Evolutionary conservation across 1,284 basidiomycete species (phyloP).

Genomic region (Heterobasidion irregulare): DNA sequence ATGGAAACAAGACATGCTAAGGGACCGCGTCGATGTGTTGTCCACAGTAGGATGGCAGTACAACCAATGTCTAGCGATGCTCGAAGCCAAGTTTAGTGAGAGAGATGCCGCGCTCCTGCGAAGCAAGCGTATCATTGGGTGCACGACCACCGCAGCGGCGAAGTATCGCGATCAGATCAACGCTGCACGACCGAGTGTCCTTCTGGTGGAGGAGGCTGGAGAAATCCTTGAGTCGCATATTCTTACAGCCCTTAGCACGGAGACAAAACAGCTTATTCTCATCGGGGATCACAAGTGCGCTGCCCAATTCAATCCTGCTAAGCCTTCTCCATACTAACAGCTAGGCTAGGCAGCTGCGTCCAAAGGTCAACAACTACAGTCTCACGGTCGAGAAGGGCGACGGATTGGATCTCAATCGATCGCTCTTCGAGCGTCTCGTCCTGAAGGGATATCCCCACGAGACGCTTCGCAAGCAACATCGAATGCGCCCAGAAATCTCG

Average conservation of each 20-base stretch:
- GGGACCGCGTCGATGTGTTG: constrained; percentile 13
- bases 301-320: not conserved
- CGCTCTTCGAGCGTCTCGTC: constrained; percentile 60
- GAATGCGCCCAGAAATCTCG: constrained; percentile 67
- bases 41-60: constrained; percentile 19
- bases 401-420: constrained; percentile 56
- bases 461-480: constrained; percentile 49
- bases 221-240: constrained; percentile 64
- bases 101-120: constrained; percentile 27
- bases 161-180: constrained; percentile 42
- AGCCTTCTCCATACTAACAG: not conserved
- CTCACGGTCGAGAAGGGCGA: constrained; percentile 60
- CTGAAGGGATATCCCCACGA: constrained; percentile 50
- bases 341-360: constrained; percentile 50
- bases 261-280: constrained; percentile 45
- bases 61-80: constrained; percentile 28
- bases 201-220: constrained; percentile 64
- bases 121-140: constrained; percentile 53
- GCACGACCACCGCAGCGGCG: constrained; percentile 61
- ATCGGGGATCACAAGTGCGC: constrained; percentile 66
- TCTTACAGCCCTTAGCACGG: constrained; percentile 40
- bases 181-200: constrained; percentile 35
- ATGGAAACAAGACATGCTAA: not conserved
- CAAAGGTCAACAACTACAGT: constrained; percentile 55
- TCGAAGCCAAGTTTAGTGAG: constrained; percentile 29